These are phyloP conservation scores for Neurospora sp. DNA, from an alignment of 2,329 filamentous ascomycete species.

Conservation along the genomic window DNA sequence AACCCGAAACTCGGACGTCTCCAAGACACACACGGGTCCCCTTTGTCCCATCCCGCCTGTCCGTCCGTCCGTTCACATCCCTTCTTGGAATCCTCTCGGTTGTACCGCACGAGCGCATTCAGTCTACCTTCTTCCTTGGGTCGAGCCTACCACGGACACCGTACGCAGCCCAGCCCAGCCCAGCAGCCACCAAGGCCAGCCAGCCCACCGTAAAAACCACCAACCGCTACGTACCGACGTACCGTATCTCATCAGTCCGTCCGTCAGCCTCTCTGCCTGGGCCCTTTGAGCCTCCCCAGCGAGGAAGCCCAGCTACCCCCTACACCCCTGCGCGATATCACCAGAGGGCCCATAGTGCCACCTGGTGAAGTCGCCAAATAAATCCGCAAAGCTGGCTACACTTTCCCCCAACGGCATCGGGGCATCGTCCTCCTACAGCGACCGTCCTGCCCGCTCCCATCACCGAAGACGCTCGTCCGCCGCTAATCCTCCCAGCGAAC, in stretches of 20 bases:
- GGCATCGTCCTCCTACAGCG: slow-evolving; percentile 46
- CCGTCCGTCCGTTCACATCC: neutral
- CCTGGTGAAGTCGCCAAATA: slow-evolving; percentile 14
- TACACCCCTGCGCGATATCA: slow-evolving; percentile 7
- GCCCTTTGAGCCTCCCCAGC: neutral
- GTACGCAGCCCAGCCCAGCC: neutral
- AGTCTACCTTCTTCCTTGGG: neutral
- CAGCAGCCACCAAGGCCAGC: neutral
- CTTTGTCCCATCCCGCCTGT: neutral
- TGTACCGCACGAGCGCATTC: neutral
- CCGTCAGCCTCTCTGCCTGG: neutral
- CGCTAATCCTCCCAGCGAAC: slow-evolving; percentile 21
- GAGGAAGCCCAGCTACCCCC: neutral
- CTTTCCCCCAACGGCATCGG: slow-evolving; percentile 31
- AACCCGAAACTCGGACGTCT: neutral
- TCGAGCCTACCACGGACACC: neutral
- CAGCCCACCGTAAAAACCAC: neutral
- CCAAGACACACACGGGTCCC: neutral
- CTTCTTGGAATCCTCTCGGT: neutral
- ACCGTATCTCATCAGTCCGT: neutral
- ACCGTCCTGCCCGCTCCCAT: slow-evolving; percentile 36
- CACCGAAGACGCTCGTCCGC: slow-evolving; percentile 41
- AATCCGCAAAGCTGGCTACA: slow-evolving; percentile 39
- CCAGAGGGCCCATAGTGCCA: slow-evolving; percentile 16
- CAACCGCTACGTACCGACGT: neutral